Base-by-base conservation (phyloP, 2,329 filamentous ascomycete species). In the Aspergillus calidoustus region DNA sequence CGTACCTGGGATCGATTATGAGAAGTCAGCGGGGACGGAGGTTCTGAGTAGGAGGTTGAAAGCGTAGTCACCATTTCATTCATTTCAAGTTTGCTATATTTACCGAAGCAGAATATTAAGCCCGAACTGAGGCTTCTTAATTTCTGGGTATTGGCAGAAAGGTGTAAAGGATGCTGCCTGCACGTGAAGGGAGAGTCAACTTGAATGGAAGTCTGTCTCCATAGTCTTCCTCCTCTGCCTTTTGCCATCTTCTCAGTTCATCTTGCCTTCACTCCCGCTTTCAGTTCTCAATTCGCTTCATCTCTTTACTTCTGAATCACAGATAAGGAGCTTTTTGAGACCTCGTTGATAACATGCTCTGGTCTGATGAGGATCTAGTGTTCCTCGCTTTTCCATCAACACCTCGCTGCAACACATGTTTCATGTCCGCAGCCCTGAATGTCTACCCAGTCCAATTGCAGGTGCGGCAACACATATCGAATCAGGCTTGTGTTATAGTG, bases 21-120 rank as follows among this genome's bases (percentile, higher is more conserved):
- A 75, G 41, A 74, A 73, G 52, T 69, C 66, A 53, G 65, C 66
- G 4, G 75, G 75, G 17, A 77, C 75, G 3, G 75, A 77, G 64
- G 64, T 73, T 61, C 57, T 72, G 22, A 77, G 74, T 66, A 69
- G 69, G n/a, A 67, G 74, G 56, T 71, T 76, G 25, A 64, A 65
- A 41, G 67, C 63, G 28, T 72, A 70, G 54, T 25, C 4, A 34
- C 11, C 4, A 34, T 7, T 11, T 47, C 6, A 15, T 6, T 41
- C 34, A 5, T 41, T 15, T 4, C 11, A 13, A 41, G 34, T 41
- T 41, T 41, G 34, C 34, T 15, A 41, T 4, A 38, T 15, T 5
- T 15, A 13, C 34, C 15, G 17, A 41, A 13, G 13, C 11, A 41
- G 34, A 3, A 15, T 5, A 17, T 41, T 15, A 15, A 41, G 34